Base-by-base conservation (phyloP, 2,329 filamentous ascomycete genomes). In the Passalora sequoiae region DNA sequence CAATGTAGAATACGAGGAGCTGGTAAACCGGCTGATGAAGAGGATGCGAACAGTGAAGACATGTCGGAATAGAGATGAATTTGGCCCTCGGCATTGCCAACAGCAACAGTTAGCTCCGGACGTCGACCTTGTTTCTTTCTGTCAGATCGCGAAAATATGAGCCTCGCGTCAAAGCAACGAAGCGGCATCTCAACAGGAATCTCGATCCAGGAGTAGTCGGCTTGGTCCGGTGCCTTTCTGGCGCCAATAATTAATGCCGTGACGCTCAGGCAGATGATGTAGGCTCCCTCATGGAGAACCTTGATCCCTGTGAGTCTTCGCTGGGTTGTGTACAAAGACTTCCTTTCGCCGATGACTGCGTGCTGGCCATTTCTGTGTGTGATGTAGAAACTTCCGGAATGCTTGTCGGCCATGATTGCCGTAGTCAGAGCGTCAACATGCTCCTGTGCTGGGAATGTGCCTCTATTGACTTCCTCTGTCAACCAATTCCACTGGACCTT, bases 1-100 rank as follows among this genome's bases (percentile, higher is more conserved):
- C 92, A 98, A 64, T 97, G 92, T 40, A 89, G 73, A 51, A 83
- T 84, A 44, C 83, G 80, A 15, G 76, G 72, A 29, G 77, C 61
- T 10, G 73, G 57, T 24, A 66, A 51, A 10, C 42, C 40, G 1
- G 54, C 55, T 13, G 56, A 50, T n/a, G 44, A 44, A 27, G 44
- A 29, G 20, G 35, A 49, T 28, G 40, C 43, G 36, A 62, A 60
- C 3, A 62, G 31, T 7, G 56, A 47, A 3, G 50, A 38, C 5
- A 65, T 36, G 16, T 61, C 56, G 49, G 83, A 79, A 63, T 94
- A 95, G n/a, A 89, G 68, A 58, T 86, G 79, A 31, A 97, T 84
- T 17, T 78, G 76, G 53, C 92, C 92, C 38, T 81, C 77, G 4
- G 78, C 76, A 50, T 86, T 82, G 40, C 92, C 92, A 41, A 94